Evolutionary conservation across 1,284 basidiomycete species (phyloP), one percentile per base, ranked within the genome.

Genomic region (Takashimella koratensis): DNA sequence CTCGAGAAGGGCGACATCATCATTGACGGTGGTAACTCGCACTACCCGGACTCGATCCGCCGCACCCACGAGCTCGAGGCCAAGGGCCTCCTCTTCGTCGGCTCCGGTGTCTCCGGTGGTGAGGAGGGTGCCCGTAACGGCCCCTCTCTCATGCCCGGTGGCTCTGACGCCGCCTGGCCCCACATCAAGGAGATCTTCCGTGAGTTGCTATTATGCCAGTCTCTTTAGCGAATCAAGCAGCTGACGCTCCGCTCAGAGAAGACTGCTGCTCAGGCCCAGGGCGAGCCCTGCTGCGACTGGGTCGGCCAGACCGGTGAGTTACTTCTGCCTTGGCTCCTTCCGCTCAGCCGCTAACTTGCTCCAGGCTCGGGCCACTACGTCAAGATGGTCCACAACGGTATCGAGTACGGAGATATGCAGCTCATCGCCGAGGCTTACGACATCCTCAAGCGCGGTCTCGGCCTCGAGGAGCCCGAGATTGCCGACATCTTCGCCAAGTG

Each of bases 331-430:
- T 36, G 30, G 10, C 30, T 36, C 16, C 16, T 36, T 36, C 30
- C 8, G 12, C 8, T 19, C 43, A 90, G 92, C 45, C n/a, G n/a
- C n/a, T 91, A 94, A 82, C 95, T 93, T 76, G 89, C 30, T 16
- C 94, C 76, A 97, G 96, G 84, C 94, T 98, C 95, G 50, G 96
- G 98, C 60, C 96, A 97, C 84, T 97, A 97, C 71, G 93, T 75
- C 70, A 75, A 76, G 71, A 77, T 77, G 75, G 75, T 77, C 58
- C 75, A 79, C 77, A 80, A 80, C 75, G 79, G 92, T 81, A 97
- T 97, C 77, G 93, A 97, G 79, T 99, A 98, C 78, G 96, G 96
- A 79, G 96, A 99, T 81, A 99, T 99, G 96, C 96, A 98, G 79
- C 82, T 98, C 75, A 98, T 99, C 69, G 90, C 92, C 64, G 96